Conservation (phyloP, 768 basidiomycete genomes). For the Lentinula guzmanii region DNA sequence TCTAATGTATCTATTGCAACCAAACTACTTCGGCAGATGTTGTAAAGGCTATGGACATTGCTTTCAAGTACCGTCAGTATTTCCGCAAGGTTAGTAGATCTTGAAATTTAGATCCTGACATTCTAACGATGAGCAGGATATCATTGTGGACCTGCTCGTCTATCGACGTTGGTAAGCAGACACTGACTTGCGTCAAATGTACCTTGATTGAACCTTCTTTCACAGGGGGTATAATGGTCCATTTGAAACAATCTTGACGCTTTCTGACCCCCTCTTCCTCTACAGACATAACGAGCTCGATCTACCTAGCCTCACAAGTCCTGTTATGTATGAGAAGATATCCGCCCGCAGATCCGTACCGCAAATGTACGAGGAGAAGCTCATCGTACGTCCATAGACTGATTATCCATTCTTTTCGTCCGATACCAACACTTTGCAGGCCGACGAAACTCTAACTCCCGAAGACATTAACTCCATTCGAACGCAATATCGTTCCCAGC, state of each 20-base stretch:
- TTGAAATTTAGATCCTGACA: background rate
- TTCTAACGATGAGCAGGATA: constrained; percentile 39
- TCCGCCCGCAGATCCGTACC: constrained; percentile 72
- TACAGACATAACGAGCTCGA: constrained; percentile 84
- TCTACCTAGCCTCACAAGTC: constrained; percentile 81
- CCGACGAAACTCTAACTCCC: constrained; percentile 47
- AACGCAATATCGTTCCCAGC: constrained; percentile 48
- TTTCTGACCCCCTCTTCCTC: background rate
- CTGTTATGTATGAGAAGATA: constrained; percentile 89
- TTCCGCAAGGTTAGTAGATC: constrained; percentile 65
- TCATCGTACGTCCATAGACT: constrained; percentile 49
- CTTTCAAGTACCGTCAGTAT: constrained; percentile 79
- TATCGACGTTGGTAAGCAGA: constrained; percentile 68
- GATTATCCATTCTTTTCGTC: background rate
- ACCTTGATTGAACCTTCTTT: background rate
- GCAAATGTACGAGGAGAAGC: constrained; percentile 71
- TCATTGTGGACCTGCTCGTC: constrained; percentile 84
- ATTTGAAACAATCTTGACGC: background rate
- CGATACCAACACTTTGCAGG: constrained; percentile 20
- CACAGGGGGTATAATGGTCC: constrained; percentile 6
- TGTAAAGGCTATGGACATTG: constrained; percentile 77
- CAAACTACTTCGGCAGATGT: constrained; percentile 48
- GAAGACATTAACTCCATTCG: constrained; percentile 47
- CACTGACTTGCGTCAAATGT: background rate
- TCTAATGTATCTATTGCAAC: too few species aligned